phyloP scores from a whole-genome alignment of 164 flowering plant genomes.

The Magnolia sinica region DNA sequence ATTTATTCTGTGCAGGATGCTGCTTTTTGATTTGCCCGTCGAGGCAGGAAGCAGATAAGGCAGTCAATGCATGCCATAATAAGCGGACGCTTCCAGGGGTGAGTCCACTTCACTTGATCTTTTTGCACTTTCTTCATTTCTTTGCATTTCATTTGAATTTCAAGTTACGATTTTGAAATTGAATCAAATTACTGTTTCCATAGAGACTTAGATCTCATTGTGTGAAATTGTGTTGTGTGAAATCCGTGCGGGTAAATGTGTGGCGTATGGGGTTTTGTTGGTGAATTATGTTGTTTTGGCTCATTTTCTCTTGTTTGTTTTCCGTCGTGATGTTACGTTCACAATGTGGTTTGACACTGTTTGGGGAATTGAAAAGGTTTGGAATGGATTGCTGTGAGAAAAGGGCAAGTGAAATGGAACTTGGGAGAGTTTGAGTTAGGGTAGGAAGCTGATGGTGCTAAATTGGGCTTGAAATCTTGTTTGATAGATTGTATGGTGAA shows the following conservation, averaged over 20 bases:
- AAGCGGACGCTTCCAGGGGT: slow-evolving; percentile 94
- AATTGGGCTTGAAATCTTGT: not conserved
- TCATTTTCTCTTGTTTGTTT: not conserved
- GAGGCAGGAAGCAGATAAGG: slow-evolving; percentile 91
- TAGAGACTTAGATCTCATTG: not conserved
- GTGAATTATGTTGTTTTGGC: not conserved
- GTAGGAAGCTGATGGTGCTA: not conserved
- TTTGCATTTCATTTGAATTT: not conserved
- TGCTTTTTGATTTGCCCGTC: slow-evolving; percentile 94
- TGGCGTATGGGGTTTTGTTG: not conserved
- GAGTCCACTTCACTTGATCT: slow-evolving; percentile 8
- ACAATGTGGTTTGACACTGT: not conserved
- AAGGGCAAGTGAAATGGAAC: not conserved
- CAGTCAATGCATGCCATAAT: slow-evolving; percentile 86
- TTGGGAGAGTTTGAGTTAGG: not conserved
- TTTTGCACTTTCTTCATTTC: not conserved
- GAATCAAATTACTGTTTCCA: not conserved
- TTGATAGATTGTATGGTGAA: not conserved
- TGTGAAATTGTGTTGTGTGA: not conserved
- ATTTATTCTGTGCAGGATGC: slow-evolving; percentile 52
- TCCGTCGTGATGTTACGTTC: not conserved
- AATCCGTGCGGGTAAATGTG: not conserved
- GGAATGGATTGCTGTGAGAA: not conserved
- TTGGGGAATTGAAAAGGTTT: not conserved
- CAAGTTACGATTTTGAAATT: not conserved